A percentile compares a stretch with the other conserved stretches of the same genome.
Conservation (phyloP, 1,284 basidiomycete genomes). For the Malassezia psittaci region DNA sequence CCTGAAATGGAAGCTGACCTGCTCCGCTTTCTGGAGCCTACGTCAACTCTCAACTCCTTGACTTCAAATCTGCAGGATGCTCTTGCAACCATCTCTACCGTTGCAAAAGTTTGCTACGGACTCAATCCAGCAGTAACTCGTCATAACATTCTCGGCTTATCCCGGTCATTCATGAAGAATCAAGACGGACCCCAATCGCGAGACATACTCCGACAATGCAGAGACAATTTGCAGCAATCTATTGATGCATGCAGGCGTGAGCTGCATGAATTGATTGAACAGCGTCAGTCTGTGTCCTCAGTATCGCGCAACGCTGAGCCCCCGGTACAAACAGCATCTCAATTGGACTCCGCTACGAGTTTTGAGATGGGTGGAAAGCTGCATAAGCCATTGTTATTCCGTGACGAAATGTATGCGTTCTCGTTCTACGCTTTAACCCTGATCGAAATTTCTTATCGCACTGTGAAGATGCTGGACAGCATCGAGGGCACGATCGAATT, state of each 20-base stretch:
- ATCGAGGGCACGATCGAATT: slow-evolving; percentile 5
- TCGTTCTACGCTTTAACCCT: slow-evolving; percentile 31
- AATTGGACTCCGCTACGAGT: not conserved
- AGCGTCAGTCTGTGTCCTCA: not conserved
- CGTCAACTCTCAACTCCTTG: not conserved
- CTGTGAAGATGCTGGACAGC: slow-evolving; percentile 14
- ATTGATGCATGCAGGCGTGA: not conserved
- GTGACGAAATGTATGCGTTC: slow-evolving; percentile 25
- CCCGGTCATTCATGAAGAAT: not conserved
- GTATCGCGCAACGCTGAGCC: not conserved
- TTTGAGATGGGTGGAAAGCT: not conserved
- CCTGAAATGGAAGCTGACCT: not conserved
- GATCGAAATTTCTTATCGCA: slow-evolving; percentile 28
- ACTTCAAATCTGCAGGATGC: not conserved
- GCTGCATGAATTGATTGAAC: not conserved
- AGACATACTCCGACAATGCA: not conserved
- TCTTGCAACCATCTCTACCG: not conserved
- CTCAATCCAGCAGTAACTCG: not conserved
- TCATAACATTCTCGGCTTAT: not conserved
- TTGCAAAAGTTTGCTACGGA: not conserved
- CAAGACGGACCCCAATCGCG: not conserved
- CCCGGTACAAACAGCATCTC: not conserved
- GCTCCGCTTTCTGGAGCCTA: not conserved
- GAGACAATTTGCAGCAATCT: not conserved
- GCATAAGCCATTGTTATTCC: slow-evolving; percentile 18